phyloP scores from a whole-genome alignment of 306 rosid species.

The Astragalus membranaceus region DNA sequence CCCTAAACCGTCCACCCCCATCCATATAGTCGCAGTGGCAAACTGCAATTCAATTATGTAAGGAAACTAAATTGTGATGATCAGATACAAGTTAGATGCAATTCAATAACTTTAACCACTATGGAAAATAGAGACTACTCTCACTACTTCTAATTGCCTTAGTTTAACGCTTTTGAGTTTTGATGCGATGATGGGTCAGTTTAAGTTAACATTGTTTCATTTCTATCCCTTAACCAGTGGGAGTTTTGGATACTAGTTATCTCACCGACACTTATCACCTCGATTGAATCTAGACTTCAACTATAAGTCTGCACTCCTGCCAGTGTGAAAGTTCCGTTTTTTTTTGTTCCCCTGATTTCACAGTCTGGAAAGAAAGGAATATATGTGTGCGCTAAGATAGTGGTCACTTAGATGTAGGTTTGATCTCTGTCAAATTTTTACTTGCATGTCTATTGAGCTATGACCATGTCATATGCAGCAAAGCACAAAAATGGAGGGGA shows the following conservation, averaged over 20 bases:
- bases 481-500: slow-evolving; percentile 54
- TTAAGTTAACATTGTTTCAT: no score
- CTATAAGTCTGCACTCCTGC: no score
- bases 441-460: background rate
- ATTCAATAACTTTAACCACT: no score
- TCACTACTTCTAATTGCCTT: no score
- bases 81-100: background rate
- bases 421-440: background rate
- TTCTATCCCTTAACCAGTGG: no score
- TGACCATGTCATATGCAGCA: slow-evolving; percentile 31
- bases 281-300: no score
- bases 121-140: background rate
- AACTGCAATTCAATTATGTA: background rate
- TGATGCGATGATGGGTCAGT: no score
- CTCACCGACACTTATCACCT: no score
- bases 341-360: background rate
- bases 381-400: background rate
- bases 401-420: background rate
- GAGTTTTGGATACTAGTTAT: no score
- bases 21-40: no score
- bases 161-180: no score
- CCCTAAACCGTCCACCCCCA: no score
- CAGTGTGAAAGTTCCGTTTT: background rate
- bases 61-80: background rate
- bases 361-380: background rate